Conservation (phyloP, 2,329 filamentous ascomycete species). For the Ilyonectria mors-panacis region DNA sequence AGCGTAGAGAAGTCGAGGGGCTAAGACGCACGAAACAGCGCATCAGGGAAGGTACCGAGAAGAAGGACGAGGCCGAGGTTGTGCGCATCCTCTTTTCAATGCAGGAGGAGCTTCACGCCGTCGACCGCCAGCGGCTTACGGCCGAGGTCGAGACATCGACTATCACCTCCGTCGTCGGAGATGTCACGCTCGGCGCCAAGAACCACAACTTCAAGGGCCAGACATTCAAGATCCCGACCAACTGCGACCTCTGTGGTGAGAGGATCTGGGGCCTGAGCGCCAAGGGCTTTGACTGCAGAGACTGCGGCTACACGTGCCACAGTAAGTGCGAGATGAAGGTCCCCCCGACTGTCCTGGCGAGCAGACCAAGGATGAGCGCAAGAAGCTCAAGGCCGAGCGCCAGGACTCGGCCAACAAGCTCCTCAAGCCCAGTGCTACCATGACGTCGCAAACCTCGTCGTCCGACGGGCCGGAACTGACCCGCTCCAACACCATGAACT, state of each 20-base stretch:
- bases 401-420: conserved; percentile 82
- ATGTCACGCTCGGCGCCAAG: conserved; percentile 91
- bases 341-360: conserved; percentile 96
- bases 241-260: conserved; percentile 96
- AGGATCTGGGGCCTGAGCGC: conserved; percentile 97
- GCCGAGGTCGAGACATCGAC: conserved; percentile 95
- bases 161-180: conserved; percentile 91
- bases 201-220: conserved; percentile 99
- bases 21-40: conserved; percentile 81
- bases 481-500: conserved; percentile 91
- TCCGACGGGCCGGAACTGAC: conserved; percentile 78
- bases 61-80: conserved; percentile 89
- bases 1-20: conserved; percentile 86
- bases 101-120: conserved; percentile 87
- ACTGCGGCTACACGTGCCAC: conserved; percentile 98
- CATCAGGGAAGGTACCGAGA: conserved; percentile 87
- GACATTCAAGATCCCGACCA: conserved; percentile 99
- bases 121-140: conserved; percentile 86
- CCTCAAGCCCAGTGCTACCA: conserved; percentile 61
- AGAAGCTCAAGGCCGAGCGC: conserved; percentile 89
- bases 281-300: conserved; percentile 95
- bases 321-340: conserved; percentile 99
- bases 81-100: conserved; percentile 86
- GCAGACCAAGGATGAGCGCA: conserved; percentile 93
- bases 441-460: conserved; percentile 61